A percentile compares a stretch with the other conserved stretches of the same genome.
phyloP scores from a whole-genome alignment of 768 basidiomycete genomes.

The Udeniomyces megalosporus region DNA sequence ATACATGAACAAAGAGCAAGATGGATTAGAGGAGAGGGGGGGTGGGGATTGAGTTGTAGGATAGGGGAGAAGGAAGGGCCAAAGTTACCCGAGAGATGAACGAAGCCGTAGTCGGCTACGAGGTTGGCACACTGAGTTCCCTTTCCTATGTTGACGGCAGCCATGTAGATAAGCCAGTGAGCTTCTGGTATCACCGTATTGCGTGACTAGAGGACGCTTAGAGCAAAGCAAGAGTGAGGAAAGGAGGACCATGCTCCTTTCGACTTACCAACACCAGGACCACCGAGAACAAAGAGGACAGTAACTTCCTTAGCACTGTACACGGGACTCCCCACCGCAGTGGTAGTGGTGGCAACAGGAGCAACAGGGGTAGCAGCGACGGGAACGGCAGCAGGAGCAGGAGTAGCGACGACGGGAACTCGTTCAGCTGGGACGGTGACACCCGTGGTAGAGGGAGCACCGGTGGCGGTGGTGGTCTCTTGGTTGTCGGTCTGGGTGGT shows the following conservation, averaged over 20 bases:
- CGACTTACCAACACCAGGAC: constrained; percentile 73
- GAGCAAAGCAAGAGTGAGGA: not conserved
- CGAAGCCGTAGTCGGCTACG: constrained; percentile 70
- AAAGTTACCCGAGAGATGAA: constrained; percentile 74
- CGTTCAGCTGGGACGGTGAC: not conserved
- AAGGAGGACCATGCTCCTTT: constrained; percentile 9
- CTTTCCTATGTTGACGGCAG: constrained; percentile 46
- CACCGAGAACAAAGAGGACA: constrained; percentile 89
- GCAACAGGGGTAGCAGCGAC: not conserved
- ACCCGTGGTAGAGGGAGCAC: not conserved
- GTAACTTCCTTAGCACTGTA: constrained; percentile 61
- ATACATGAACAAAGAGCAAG: not conserved
- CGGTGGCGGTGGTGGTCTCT: too few relatives aligned
- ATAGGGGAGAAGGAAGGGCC: not conserved
- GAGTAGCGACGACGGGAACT: not conserved
- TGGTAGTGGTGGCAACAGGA: constrained; percentile 45
- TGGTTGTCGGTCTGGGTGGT: not conserved
- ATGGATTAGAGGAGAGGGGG: not conserved
- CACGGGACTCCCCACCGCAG: constrained; percentile 18
- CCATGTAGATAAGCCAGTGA: too few relatives aligned
- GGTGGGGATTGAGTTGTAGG: too few relatives aligned
- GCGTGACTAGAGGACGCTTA: too few relatives aligned
- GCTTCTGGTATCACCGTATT: too few relatives aligned
- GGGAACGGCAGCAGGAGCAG: not conserved
- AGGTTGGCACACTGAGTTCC: constrained; percentile 83